Base-by-base conservation (phyloP, 768 basidiomycete species). In the Lentinula boryana region DNA sequence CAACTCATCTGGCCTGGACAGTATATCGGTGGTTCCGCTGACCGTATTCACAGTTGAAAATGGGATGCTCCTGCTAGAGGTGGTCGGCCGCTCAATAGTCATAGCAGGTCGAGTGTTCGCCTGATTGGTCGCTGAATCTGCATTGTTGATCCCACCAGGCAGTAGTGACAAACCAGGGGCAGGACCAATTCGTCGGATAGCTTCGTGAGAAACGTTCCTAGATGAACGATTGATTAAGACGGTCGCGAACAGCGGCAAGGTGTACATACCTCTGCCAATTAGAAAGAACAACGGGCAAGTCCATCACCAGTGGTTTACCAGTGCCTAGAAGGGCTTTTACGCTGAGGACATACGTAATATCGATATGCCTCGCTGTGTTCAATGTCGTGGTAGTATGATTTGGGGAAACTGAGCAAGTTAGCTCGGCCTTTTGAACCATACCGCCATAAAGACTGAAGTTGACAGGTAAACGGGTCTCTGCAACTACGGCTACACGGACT, bases 381-480 rank as follows among this genome's bases (percentile, higher is more conserved):
- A 95, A 76, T 9, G 93, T 89, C 31, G 91, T 87, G 7, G 91
- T 87, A 12, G 88, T 89, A 66, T 93, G 90, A 27, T 85, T 84
- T 7, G 81, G 76, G 0, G 88, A 86, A 35, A 97, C 80, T 65
- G 80, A 76, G 64, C 88, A 88, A 8, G 75, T 78, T 49, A 95
- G 75, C 68, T 96, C 94, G 3, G 86, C 84, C 60, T 83, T 84
- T 66, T 89, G 84, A 60, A 84, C 82, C 21, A 81, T 81, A 4
- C 87, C 91, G 15, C 86, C 86, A 66, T 87, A 87, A 63, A 97
- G 71, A 2, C 87, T 84, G n/a, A 78, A 81, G 68, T 88, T 89
- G 52, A 91, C 78, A 3, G 87, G 82, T 2, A 87, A 76, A 71
- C 89, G 88, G 67, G 83, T 87, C 68, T 92, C 90, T 32, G 82